Base-by-base conservation (phyloP, 75 land plant genomes). In the Gnetum montanum region DNA sequence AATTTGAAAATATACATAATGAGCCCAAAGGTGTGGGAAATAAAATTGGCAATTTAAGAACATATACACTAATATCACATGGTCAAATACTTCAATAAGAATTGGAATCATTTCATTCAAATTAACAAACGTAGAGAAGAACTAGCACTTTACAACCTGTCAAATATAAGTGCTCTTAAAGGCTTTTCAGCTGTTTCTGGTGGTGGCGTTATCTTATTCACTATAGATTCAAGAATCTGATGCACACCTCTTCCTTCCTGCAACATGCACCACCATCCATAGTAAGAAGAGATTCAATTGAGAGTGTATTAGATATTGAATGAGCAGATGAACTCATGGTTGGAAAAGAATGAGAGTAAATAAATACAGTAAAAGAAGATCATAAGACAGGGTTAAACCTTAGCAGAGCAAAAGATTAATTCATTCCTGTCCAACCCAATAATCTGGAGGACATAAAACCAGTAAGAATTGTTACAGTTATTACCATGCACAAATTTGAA, bases 141-240 rank as follows among this genome's bases (percentile, higher is more conserved):
- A 2, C 24, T 11, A 57, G 22, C 6, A 49, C 8, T 22, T 41
- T 4, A 18, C 6, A 46, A 70, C 82, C 92, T 86, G 71, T 95
- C 99, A 81, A 95, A 95, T 63, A 90, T 95, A 28, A 95, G 73
- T 29, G 99, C 99, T 49, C 99, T 78, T 31, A 95, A 63, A 25
- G 99, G 99, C 34, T 65, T 72, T 13, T 38, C 62, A 51, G 97
- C 69, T 51, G 88, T 84, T 36, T 90, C 69, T 19, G 64, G 54
- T 1, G 99, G 99, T 23, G 99, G 71, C 3, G 93, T 97, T 44
- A 90, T 66, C 67, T 73, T 78, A 55, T 74, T 62, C 30, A 95
- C 84, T 62, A 95, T 81, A 23, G 97, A 81, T 69, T 81, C 66
- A 20, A 95, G 54, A 49, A 95, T 95, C 65, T 95, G 97, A 54